These are phyloP conservation scores for Aspergillus bridgeri DNA, from an alignment of 495 filamentous ascomycete species.

Conservation along the genomic window DNA sequence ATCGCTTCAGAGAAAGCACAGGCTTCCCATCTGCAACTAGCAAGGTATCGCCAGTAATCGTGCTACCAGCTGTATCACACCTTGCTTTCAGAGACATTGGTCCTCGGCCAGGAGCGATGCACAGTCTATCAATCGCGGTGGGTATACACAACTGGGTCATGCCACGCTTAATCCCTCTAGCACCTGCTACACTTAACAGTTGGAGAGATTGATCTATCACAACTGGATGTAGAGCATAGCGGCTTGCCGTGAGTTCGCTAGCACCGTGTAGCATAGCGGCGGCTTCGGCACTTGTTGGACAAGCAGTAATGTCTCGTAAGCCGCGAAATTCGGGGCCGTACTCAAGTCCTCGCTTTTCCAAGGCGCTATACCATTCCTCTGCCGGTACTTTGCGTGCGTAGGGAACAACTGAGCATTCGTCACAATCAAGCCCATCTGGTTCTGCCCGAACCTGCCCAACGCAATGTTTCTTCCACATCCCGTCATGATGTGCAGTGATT, in stretches of 20 bases:
- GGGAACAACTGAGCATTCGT: background rate
- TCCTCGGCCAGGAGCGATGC: background rate
- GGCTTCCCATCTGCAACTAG: background rate
- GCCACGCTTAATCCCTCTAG: conserved; percentile 12
- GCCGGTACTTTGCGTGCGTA: conserved; percentile 8
- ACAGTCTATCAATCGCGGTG: conserved; percentile 2
- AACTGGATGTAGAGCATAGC: conserved; percentile 25
- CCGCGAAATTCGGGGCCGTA: conserved; percentile 32
- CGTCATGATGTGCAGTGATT: conserved; percentile 33
- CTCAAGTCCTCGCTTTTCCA: conserved; percentile 36
- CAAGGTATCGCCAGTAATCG: background rate
- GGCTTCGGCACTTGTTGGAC: conserved; percentile 6
- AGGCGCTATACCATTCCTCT: conserved; percentile 20
- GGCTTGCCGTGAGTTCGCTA: conserved; percentile 4
- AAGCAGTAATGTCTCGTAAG: conserved; percentile 24
- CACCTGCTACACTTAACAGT: conserved; percentile 9
- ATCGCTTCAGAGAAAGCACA: conserved; percentile 2
- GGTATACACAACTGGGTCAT: conserved; percentile 5
- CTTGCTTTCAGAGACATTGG: background rate
- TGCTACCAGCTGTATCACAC: conserved; percentile 1
- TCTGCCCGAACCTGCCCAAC: conserved; percentile 28
- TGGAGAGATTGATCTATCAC: conserved; percentile 17
- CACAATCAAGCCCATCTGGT: background rate
- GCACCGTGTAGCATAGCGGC: conserved; percentile 6
- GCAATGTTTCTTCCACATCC: conserved; percentile 41